These are phyloP conservation scores for Arthrobotrys megalospora DNA, from an alignment of 2,329 filamentous ascomycete species.

Conservation along the genomic window DNA sequence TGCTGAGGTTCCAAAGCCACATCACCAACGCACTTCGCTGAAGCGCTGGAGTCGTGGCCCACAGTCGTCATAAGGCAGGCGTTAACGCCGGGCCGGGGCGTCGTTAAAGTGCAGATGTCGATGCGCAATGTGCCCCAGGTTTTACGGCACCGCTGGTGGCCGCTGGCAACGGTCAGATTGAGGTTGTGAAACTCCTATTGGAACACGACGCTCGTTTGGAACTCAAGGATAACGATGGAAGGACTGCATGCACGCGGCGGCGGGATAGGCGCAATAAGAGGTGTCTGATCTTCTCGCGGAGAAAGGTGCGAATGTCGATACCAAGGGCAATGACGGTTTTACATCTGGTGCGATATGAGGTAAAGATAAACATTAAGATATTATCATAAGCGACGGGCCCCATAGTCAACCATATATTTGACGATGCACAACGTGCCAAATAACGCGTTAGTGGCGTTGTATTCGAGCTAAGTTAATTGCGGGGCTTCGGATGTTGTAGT, in stretches of 20 bases:
- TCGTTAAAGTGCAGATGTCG: neutral
- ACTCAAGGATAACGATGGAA: constrained; percentile 60
- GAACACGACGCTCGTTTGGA: constrained; percentile 32
- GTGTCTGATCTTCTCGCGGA: constrained; percentile 60
- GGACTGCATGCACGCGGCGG: constrained; percentile 63
- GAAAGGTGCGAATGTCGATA: neutral
- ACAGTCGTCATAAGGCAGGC: too few species aligned
- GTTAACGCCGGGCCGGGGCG: too few species aligned
- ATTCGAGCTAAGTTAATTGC: too few species aligned
- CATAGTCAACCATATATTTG: too few species aligned
- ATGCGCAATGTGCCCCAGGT: constrained; percentile 5
- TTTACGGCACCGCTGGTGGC: constrained; percentile 7
- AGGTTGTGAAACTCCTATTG: constrained; percentile 1
- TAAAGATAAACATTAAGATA: neutral
- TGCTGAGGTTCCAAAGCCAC: too few species aligned
- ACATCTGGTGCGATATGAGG: neutral
- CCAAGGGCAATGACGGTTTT: neutral
- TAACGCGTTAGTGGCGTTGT: too few species aligned
- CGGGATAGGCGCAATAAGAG: constrained; percentile 49
- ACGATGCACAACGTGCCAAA: too few species aligned
- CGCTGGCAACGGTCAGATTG: neutral
- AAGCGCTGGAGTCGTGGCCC: too few species aligned
- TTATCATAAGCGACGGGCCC: too few species aligned
- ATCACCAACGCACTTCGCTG: too few species aligned
- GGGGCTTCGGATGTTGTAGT: too few species aligned